Evolutionary conservation across 495 filamentous ascomycete species (phyloP).

Genomic region (Hypoxylon lenormandii): DNA sequence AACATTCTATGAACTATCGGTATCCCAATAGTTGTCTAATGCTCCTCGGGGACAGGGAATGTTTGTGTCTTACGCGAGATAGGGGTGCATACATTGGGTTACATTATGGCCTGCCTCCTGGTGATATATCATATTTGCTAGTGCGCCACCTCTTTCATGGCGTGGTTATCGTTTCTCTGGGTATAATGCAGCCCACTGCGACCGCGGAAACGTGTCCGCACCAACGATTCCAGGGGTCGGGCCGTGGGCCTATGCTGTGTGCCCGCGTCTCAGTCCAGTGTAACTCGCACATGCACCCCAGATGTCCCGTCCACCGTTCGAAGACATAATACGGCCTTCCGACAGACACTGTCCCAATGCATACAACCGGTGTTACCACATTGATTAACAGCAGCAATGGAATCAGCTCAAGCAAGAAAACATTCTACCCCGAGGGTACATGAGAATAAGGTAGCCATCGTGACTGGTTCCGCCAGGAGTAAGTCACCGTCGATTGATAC

Average conservation of each 20-base stretch:
- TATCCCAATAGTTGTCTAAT: no score
- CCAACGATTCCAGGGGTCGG: not conserved
- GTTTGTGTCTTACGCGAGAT: not conserved
- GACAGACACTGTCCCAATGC: not conserved
- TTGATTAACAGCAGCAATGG: not conserved
- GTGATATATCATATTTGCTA: slow-evolving; percentile 6
- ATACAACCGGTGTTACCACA: not conserved
- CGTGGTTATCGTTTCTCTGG: not conserved
- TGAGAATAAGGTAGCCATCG: slow-evolving; percentile 78
- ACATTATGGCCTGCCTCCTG: no score
- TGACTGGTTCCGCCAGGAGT: slow-evolving; percentile 84
- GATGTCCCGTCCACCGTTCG: no score
- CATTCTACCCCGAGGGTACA: not conserved
- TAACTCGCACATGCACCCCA: no score
- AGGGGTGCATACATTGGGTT: not conserved
- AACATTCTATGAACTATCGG: no score
- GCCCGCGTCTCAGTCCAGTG: no score
- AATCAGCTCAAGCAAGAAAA: not conserved
- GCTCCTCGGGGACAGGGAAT: no score
- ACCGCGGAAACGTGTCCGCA: not conserved
- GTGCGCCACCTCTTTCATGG: slow-evolving; percentile 4
- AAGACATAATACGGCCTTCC: no score
- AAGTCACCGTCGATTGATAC: slow-evolving; percentile 20
- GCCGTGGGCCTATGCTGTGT: not conserved
- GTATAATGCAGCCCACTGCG: not conserved